Evolutionary conservation across 2,329 filamentous ascomycete genomes (phyloP), one percentile per base, ranked within the genome.

Genomic region (Alternaria sp.): DNA sequence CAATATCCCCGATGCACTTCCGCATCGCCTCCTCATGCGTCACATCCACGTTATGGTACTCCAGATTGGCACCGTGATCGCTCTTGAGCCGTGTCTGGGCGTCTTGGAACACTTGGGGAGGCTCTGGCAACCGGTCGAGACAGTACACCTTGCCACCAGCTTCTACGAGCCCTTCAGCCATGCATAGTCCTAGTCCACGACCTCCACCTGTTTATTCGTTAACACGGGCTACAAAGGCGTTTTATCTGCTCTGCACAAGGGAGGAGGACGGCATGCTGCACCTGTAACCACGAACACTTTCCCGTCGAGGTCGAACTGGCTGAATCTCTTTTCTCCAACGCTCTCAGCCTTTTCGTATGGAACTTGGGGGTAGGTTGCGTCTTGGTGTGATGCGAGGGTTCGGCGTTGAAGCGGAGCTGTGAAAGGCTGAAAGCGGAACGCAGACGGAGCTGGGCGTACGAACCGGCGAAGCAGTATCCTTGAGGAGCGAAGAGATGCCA

Each of bases 11-110:
- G 58, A 96, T 84, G 44, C 91, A 84, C 22, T 80, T 80, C 74
- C 93, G 89, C 48, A 97, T 83, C 38, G 83, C 77, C 3, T 85
- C 81, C 32, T 89, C 87, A 70, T 94, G 86, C 20, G 91, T 87
- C 10, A 97, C 92, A 76, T 97, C 92, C 52, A 93, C 87, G 62
- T 89, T 87, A 74, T 90, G 89, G 81, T 96, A 97, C 59, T 87
- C 84, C 40, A 95, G 78, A 46, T 84, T 85, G 5, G 88, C 89
- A 63, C 84, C 86, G 27, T 91, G 84, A 70, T 90, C 86, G 34
- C 83, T 77, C 8, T 80, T 80, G 30, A 90, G 88, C 38, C 87
- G 85, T 59, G 85, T 81, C 60, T 89, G 87, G 43, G 93, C 84
- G 38, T 82, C 80, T 51, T 83, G 84, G 76, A 93, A 95, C 50